These are phyloP conservation scores for Lagenidium sp. DNA, from an alignment of 352 stramenopile genomes.

Conservation along the genomic window DNA sequence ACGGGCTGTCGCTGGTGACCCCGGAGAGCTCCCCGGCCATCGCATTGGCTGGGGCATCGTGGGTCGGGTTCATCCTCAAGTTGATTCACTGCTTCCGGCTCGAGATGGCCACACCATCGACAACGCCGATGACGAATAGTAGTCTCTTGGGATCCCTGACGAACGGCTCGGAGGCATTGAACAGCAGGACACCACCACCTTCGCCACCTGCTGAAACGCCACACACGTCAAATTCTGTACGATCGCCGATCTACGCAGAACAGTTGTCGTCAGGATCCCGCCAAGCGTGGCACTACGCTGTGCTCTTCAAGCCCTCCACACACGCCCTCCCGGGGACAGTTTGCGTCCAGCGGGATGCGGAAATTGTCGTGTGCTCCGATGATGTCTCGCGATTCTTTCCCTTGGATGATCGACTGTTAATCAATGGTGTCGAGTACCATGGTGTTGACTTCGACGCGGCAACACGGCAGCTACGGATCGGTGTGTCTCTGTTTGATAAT, in stretches of 20 bases:
- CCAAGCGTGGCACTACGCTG: slow-evolving; percentile 66
- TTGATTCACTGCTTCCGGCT: slow-evolving; percentile 38
- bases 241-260: slow-evolving; percentile 21
- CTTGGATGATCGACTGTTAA: slow-evolving; percentile 41
- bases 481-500: no score
- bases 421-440: slow-evolving; percentile 44
- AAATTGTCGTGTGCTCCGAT: slow-evolving; percentile 24
- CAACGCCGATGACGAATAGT: slow-evolving; percentile 1
- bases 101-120: not conserved
- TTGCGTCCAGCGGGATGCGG: slow-evolving; percentile 24
- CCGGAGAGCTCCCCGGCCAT: slow-evolving; percentile 10
- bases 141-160: slow-evolving; percentile 6
- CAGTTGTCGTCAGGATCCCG: slow-evolving; percentile 18
- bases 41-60: slow-evolving; percentile 26
- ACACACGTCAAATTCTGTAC: not conserved
- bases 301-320: slow-evolving; percentile 53
- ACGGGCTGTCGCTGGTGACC: slow-evolving; percentile 41
- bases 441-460: slow-evolving; percentile 22
- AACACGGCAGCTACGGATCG: slow-evolving; percentile 32
- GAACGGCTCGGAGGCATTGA: not conserved
- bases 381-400: slow-evolving; percentile 55
- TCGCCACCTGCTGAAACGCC: not conserved
- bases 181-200: not conserved
- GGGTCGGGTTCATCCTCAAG: slow-evolving; percentile 42
- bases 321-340: slow-evolving; percentile 40